Conservation (phyloP, 257 asterid genomes). For the Capsicum baccatum region DNA sequence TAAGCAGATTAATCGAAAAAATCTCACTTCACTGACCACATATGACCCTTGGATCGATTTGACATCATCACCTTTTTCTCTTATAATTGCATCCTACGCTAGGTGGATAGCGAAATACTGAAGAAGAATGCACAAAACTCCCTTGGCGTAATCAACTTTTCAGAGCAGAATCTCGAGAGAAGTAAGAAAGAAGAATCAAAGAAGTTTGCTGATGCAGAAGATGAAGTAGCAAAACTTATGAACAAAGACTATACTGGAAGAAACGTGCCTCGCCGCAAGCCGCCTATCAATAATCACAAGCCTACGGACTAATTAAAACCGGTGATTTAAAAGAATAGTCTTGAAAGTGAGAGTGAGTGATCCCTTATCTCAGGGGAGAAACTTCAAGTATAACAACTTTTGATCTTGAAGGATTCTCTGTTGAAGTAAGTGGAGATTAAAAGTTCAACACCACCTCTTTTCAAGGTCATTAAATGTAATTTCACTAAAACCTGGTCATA, state of each 20-base stretch:
- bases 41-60: not conserved
- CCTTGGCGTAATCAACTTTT: not conserved
- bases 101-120: slow-evolving; percentile 18
- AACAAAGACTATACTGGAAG: slow-evolving; percentile 50
- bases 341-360: not conserved
- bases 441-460: not conserved
- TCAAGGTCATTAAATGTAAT: not conserved
- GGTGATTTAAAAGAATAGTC: not conserved
- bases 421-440: not conserved
- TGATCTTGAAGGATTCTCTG: not conserved
- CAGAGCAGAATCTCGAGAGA: not conserved
- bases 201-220: slow-evolving; percentile 49
- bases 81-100: not conserved
- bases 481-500: not conserved
- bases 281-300: slow-evolving; percentile 75
- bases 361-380: not conserved
- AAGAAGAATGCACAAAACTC: not conserved
- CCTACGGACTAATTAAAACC: slow-evolving; percentile 45
- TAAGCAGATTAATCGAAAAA: not conserved
- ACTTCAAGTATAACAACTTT: not conserved
- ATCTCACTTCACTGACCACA: not conserved
- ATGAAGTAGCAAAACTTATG: slow-evolving; percentile 60
- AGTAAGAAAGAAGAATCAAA: slow-evolving; percentile 32
- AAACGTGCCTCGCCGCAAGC: slow-evolving; percentile 48
- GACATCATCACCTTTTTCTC: not conserved